Percentiles rank a stretch among this genome's conserved stretches.
Conservation (phyloP, 2,329 filamentous ascomycete species). For the Sclerotinia borealis region DNA sequence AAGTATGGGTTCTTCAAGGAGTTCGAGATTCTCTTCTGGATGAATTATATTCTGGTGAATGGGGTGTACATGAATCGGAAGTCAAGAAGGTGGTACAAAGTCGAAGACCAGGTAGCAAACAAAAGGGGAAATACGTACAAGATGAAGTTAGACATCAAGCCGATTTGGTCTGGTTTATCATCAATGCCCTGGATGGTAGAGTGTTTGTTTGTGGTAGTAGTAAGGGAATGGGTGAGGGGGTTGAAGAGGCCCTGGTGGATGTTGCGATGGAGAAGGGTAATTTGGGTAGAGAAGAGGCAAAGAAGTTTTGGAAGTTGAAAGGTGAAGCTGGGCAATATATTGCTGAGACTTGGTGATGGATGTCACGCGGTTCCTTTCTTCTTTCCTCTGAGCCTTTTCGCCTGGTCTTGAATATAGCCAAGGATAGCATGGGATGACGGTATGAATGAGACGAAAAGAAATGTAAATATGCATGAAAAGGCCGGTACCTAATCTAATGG, state of each 20-base stretch:
- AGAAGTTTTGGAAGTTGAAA: constrained; percentile 86
- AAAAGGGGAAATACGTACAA: constrained; percentile 83
- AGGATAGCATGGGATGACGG: not conserved
- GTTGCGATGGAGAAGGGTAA: constrained; percentile 92
- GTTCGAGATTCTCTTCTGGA: constrained; percentile 91
- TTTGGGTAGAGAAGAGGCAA: constrained; percentile 72
- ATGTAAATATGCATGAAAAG: not conserved
- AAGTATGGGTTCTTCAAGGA: constrained; percentile 94
- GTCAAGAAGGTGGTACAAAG: constrained; percentile 78
- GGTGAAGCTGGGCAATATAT: constrained; percentile 92
- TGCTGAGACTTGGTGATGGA: constrained; percentile 65
- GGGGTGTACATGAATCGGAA: constrained; percentile 86
- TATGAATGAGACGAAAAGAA: not conserved
- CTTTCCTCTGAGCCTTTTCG: not conserved
- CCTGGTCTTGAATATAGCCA: not conserved
- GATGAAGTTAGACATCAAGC: constrained; percentile 89
- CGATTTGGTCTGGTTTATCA: constrained; percentile 96
- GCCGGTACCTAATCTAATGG: not conserved
- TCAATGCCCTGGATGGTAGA: constrained; percentile 91
- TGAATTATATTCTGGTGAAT: constrained; percentile 94
- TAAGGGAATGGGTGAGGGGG: constrained; percentile 96
- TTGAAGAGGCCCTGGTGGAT: constrained; percentile 79
- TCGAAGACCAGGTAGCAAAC: constrained; percentile 46
- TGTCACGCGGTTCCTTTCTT: not conserved
- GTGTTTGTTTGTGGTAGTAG: constrained; percentile 95